A percentile compares a stretch with the other conserved stretches of the same genome.
phyloP scores from a whole-genome alignment of 352 stramenopile genomes.

The Pseudoperonospora humuli region DNA sequence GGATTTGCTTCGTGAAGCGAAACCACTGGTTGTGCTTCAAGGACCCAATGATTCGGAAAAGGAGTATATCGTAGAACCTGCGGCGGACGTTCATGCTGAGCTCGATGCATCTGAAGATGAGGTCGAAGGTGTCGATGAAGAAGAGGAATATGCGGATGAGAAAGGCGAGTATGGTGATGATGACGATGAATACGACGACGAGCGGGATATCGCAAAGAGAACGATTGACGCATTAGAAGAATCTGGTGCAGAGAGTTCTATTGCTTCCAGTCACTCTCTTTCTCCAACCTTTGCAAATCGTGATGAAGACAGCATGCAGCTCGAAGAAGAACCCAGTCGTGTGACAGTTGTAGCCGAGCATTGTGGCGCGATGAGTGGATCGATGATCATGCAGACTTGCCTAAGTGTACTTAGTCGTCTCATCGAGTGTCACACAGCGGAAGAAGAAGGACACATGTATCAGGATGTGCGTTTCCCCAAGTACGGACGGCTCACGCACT shows the following conservation, averaged over 20 bases:
- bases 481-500: slow-evolving; percentile 71
- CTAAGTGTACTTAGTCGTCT: slow-evolving; percentile 75
- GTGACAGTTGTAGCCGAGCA: slow-evolving; percentile 75
- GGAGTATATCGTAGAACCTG: slow-evolving; percentile 59
- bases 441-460: slow-evolving; percentile 72
- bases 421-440: slow-evolving; percentile 75
- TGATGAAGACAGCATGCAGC: slow-evolving; percentile 26
- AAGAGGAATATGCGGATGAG: slow-evolving; percentile 36
- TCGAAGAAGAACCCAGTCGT: slow-evolving; percentile 35
- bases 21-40: slow-evolving; percentile 61
- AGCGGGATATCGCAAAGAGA: slow-evolving; percentile 35
- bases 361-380: slow-evolving; percentile 69
- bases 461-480: slow-evolving; percentile 76
- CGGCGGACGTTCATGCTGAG: slow-evolving; percentile 41
- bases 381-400: slow-evolving; percentile 86
- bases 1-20: slow-evolving; percentile 67
- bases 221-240: slow-evolving; percentile 70
- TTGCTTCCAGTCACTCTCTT: slow-evolving; percentile 25
- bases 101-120: slow-evolving; percentile 57
- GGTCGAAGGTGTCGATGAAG: slow-evolving; percentile 22
- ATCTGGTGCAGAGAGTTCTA: slow-evolving; percentile 38
- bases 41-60: slow-evolving; percentile 57
- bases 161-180: slow-evolving; percentile 33
- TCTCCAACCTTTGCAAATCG: slow-evolving; percentile 28
- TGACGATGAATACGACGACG: slow-evolving; percentile 30